phyloP scores from a whole-genome alignment of 345 rosid species.

The Carallia pectinifolia region DNA sequence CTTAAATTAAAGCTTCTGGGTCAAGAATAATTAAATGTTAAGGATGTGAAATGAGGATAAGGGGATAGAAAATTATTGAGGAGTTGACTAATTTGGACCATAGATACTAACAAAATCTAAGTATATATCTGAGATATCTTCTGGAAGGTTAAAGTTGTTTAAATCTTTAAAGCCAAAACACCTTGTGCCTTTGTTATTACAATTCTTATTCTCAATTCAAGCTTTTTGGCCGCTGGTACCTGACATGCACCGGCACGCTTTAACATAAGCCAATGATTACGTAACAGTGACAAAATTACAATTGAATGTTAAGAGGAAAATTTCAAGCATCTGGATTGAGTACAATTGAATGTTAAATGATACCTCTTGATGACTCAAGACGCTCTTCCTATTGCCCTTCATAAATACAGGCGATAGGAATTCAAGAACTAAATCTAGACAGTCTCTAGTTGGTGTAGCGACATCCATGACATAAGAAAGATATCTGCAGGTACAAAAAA shows the following conservation, averaged over 20 bases:
- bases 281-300: background rate
- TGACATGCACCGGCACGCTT: too few species aligned
- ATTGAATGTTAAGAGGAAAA: background rate
- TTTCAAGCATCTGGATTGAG: slow-evolving; percentile 2
- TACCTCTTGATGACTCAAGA: slow-evolving; percentile 32
- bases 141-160: too few species aligned
- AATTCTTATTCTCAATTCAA: background rate
- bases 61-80: background rate
- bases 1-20: too few species aligned
- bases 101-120: background rate
- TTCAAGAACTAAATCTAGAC: slow-evolving; percentile 28
- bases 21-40: background rate
- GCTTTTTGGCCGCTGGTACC: background rate
- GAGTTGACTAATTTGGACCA: background rate
- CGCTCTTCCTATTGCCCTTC: slow-evolving; percentile 30
- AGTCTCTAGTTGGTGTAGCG: slow-evolving; percentile 31
- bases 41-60: background rate
- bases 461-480: slow-evolving; percentile 35
- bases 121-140: background rate
- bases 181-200: background rate
- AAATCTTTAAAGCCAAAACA: background rate
- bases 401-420: slow-evolving; percentile 21
- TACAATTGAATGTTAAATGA: background rate
- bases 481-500: slow-evolving; percentile 15
- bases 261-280: background rate